phyloP scores from a whole-genome alignment of 2,329 filamentous ascomycete genomes.

The Verticillium longisporum region DNA sequence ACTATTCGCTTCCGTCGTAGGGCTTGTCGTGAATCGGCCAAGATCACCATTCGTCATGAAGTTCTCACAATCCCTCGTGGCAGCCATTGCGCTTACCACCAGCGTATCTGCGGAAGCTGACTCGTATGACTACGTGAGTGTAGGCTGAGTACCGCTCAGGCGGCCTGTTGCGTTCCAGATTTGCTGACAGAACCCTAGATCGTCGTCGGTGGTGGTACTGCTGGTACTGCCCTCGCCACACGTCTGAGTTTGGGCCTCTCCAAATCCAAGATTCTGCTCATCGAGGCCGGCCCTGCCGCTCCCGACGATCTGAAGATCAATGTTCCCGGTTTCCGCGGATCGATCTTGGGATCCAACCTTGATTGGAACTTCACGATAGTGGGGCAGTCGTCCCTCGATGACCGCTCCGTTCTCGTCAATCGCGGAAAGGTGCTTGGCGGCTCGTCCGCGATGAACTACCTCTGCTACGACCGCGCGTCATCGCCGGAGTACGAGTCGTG shows the following conservation, averaged over 20 bases:
- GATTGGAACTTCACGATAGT: constrained; percentile 38
- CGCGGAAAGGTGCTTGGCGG: constrained; percentile 43
- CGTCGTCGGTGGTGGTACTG: constrained; percentile 10
- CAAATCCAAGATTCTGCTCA: constrained; percentile 18
- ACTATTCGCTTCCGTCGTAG: too few relatives aligned
- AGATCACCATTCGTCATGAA: neutral
- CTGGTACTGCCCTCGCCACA: constrained; percentile 8
- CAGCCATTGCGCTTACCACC: neutral
- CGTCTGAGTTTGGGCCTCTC: constrained; percentile 24
- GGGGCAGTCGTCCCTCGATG: constrained; percentile 28
- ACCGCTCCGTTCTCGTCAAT: constrained; percentile 31
- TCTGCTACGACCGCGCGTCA: constrained; percentile 28
- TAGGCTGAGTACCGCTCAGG: neutral
- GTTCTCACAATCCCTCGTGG: neutral
- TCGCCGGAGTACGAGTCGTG: constrained; percentile 29
- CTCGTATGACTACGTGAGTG: neutral
- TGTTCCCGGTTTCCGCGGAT: constrained; percentile 22
- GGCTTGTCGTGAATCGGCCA: too few relatives aligned
- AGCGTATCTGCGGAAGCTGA: neutral
- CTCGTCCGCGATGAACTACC: constrained; percentile 37
- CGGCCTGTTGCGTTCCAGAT: neutral
- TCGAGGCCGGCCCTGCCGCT: constrained; percentile 20
- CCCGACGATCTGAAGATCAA: constrained; percentile 22
- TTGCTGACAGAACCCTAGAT: neutral
- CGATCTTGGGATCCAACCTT: constrained; percentile 17